Conservation (phyloP, 2,329 filamentous ascomycete genomes). For the Cladosporium cucumerinum region DNA sequence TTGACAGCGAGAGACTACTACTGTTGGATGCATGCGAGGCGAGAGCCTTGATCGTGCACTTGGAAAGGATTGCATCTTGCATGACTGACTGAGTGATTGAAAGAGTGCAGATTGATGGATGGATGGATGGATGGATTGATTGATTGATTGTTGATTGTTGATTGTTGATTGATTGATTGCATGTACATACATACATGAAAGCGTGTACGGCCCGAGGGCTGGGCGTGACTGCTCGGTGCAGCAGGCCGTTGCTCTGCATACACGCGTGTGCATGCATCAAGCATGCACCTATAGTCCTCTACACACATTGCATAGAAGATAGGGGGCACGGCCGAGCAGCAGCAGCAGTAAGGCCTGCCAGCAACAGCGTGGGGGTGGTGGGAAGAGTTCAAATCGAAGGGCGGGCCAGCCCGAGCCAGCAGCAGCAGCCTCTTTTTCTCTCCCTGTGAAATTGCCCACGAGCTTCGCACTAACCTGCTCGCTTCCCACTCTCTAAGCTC, state of each 20-base stretch:
- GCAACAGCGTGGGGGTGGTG: not conserved
- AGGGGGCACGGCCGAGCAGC: not conserved
- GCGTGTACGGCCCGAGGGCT: not conserved
- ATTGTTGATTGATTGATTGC: too few relatives aligned
- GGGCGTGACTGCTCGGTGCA: not conserved
- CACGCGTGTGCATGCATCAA: not conserved
- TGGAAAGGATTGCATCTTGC: not conserved
- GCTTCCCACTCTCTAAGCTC: not conserved
- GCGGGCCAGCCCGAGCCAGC: not conserved
- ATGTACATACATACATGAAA: too few relatives aligned
- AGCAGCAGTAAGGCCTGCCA: not conserved
- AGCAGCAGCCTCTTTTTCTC: not conserved
- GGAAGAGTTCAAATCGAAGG: not conserved
- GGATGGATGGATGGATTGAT: not conserved
- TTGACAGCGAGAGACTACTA: not conserved
- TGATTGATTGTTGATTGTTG: too few relatives aligned
- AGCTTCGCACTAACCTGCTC: not conserved
- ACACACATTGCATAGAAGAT: not conserved
- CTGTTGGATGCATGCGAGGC: not conserved
- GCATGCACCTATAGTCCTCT: not conserved
- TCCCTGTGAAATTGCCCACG: not conserved
- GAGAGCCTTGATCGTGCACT: not conserved
- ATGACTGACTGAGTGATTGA: not conserved
- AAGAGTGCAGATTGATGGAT: not conserved
- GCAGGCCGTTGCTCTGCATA: not conserved